Conservation (phyloP, 768 basidiomycete species). For the Macrolepiota fuliginosa region DNA sequence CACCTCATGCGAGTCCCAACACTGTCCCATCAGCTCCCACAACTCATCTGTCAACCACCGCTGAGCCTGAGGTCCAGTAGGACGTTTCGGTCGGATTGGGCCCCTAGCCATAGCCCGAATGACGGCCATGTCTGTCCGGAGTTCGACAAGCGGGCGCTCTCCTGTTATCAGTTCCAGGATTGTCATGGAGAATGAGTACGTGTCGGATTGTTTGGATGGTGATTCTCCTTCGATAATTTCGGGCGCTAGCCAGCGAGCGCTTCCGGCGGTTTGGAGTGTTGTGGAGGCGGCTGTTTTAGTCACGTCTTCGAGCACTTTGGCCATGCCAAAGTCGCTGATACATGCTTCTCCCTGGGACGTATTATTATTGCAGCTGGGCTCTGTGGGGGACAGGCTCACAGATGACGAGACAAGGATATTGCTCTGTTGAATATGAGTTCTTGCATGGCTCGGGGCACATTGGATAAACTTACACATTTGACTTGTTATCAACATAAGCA, state of each 20-base stretch:
- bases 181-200: slow-evolving; percentile 61
- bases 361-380: neutral
- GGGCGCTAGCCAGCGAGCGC: slow-evolving; percentile 61
- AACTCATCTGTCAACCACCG: slow-evolving; percentile 44
- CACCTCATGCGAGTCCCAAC: slow-evolving; percentile 41
- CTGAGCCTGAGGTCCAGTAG: slow-evolving; percentile 28
- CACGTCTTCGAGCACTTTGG: slow-evolving; percentile 57
- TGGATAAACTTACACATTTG: slow-evolving; percentile 55
- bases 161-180: slow-evolving; percentile 56
- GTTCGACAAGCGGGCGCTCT: slow-evolving; percentile 48
- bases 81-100: slow-evolving; percentile 34
- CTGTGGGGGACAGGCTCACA: slow-evolving; percentile 25
- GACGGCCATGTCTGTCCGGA: slow-evolving; percentile 47
- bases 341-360: slow-evolving; percentile 41
- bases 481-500: slow-evolving; percentile 29
- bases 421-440: slow-evolving; percentile 29
- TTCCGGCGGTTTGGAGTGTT: slow-evolving; percentile 39
- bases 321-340: slow-evolving; percentile 65
- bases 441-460: neutral
- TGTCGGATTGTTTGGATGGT: slow-evolving; percentile 47
- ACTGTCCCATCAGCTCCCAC: slow-evolving; percentile 44
- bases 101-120: slow-evolving; percentile 38
- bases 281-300: slow-evolving; percentile 45
- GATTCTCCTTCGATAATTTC: slow-evolving; percentile 48
- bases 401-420: slow-evolving; percentile 59